These are phyloP conservation scores for Clavispora vitiphila DNA, from an alignment of 805 yeast species.

Conservation along the genomic window DNA sequence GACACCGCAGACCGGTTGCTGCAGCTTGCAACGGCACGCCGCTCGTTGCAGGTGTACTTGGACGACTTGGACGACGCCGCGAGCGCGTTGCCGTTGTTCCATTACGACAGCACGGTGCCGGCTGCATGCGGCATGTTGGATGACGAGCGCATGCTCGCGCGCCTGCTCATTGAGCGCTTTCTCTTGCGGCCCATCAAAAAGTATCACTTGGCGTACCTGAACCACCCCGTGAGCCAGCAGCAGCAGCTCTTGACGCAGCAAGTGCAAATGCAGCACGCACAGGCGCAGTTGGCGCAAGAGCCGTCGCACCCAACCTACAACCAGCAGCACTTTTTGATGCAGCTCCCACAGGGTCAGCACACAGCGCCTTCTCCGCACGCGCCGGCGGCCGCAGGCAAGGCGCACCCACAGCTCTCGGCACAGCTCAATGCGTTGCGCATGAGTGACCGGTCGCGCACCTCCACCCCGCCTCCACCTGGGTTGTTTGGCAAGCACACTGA, in stretches of 20 bases:
- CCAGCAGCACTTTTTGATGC: slow-evolving; percentile 12
- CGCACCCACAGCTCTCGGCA: slow-evolving; percentile 9
- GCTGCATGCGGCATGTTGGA: slow-evolving; percentile 30
- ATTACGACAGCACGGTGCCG: slow-evolving; percentile 34
- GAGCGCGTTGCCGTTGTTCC: slow-evolving; percentile 42
- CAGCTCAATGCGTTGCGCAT: slow-evolving; percentile 24
- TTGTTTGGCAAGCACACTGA: slow-evolving; percentile 33
- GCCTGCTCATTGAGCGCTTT: slow-evolving; percentile 37
- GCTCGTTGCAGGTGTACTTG: slow-evolving; percentile 37
- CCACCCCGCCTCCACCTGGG: slow-evolving; percentile 76
- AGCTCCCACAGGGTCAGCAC: slow-evolving; percentile 16
- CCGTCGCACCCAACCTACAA: slow-evolving; percentile 5
- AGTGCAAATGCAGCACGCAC: slow-evolving; percentile 22
- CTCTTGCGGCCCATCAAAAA: slow-evolving; percentile 39
- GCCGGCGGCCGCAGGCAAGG: not conserved
- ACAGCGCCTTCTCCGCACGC: not conserved
- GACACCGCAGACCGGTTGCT: slow-evolving; percentile 41
- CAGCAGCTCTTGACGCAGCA: slow-evolving; percentile 23
- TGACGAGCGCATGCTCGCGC: slow-evolving; percentile 32
- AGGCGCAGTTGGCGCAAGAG: not conserved
- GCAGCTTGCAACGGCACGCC: slow-evolving; percentile 30
- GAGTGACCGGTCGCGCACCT: slow-evolving; percentile 33
- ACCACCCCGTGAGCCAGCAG: slow-evolving; percentile 37
- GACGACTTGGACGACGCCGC: slow-evolving; percentile 21
- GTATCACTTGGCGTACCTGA: slow-evolving; percentile 41